Evolutionary conservation across 352 stramenopile genomes (phyloP), one percentile per base, ranked within the genome.

Genomic region (Phytopythium chamaehyphon): DNA sequence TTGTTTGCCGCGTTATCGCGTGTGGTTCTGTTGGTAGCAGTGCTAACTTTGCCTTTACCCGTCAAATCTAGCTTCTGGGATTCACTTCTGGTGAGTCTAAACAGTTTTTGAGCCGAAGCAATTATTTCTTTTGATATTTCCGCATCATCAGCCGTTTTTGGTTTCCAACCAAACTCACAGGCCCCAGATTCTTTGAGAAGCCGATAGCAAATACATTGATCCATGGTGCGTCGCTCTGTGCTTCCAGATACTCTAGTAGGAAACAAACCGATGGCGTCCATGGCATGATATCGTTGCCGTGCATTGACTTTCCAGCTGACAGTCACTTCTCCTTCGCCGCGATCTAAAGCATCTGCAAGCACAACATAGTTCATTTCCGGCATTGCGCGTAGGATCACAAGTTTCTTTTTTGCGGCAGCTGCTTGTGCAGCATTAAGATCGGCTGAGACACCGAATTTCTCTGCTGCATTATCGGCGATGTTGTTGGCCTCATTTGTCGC

Each of bases 261-360:
- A 50, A 85, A 85, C 71, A 85, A 80, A 2, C 70, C 73, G 44
- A 85, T 78, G 3, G 70, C 71, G 47, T 85, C 73, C 3, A 73
- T 56, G 8, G 68, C 70, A 50, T 85, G 70, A 47, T 78, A 85
- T 0, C 73, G 62, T 51, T 79, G 70, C 1, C 38, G 47, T 0
- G 73, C 70, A 28, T 85, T 85, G 9, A 85, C 48, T 31, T 76
- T 57, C 73, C 73, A 85, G 40, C 54, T 85, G 19, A 85, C 54
- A 0, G 68, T 80, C 21, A 85, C 61, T 38, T 80, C 70, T 40
- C 73, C 70, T 57, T 85, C 73, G 28, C 28, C 28, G 28, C 28
- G 28, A 5, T 71, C 73, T 0, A 85, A 59, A 0, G 57, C 65
- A 49, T 85, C 61, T 0, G 64, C 75, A 23, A 71, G 56, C 2